phyloP scores from a whole-genome alignment of 306 rosid species.

The Comarum palustre region DNA sequence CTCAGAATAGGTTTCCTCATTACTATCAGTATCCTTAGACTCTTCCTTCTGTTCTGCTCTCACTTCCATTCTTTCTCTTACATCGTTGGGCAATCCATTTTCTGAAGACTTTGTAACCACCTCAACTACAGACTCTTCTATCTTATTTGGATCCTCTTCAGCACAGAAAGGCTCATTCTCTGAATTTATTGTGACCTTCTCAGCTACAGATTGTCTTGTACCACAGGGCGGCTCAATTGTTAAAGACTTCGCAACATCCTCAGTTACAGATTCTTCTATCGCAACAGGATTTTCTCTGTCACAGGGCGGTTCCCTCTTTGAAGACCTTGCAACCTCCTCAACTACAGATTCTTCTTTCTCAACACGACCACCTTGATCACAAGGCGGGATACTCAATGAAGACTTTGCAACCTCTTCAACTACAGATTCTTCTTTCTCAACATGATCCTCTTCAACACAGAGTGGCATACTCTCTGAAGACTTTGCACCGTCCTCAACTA shows the following conservation, averaged over 20 bases:
- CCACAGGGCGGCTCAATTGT: neutral
- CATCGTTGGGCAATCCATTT: constrained; percentile 26
- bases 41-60: constrained; percentile 33
- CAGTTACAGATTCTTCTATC: neutral
- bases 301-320: neutral
- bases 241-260: neutral
- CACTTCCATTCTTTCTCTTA: constrained; percentile 29
- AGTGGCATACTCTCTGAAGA: neutral
- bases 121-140: constrained; percentile 14
- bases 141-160: constrained; percentile 3
- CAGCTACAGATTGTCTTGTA: neutral
- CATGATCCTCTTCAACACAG: neutral
- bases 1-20: constrained; percentile 23
- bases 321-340: neutral
- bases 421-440: constrained; percentile 3
- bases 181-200: neutral
- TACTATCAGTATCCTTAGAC: constrained; percentile 22
- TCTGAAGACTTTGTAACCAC: constrained; percentile 32
- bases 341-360: neutral
- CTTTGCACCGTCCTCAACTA: neutral
- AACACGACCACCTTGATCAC: neutral
- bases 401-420: neutral
- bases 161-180: neutral
- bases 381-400: neutral
- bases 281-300: neutral